Percentiles rank a stretch among this genome's conserved stretches.
These are phyloP conservation scores for Dictyostelium firmibasis DNA, from an alignment of 78 protist species.

Conservation along the genomic window DNA sequence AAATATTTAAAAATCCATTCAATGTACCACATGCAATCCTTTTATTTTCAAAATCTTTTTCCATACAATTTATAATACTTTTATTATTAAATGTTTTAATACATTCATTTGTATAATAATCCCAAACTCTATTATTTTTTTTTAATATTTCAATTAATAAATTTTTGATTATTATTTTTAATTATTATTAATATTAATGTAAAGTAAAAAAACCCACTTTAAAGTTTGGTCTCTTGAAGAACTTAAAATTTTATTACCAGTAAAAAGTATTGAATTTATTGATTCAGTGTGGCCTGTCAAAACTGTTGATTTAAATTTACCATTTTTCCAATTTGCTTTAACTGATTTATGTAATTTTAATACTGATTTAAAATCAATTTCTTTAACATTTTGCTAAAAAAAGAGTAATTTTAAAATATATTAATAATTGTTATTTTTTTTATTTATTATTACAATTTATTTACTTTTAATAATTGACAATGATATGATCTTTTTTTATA, in stretches of 20 bases:
- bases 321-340: constrained; percentile 44
- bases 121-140: constrained; percentile 24
- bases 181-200: not conserved
- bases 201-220: too few species aligned
- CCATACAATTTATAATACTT: constrained; percentile 10
- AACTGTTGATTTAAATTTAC: not conserved
- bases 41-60: constrained; percentile 21
- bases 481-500: constrained; percentile 17
- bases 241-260: constrained; percentile 20
- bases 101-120: constrained; percentile 4
- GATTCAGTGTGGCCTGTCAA: constrained; percentile 28
- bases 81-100: not conserved
- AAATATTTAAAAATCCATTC: constrained; percentile 19
- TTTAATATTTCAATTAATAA: not conserved
- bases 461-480: constrained; percentile 6
- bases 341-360: not conserved
- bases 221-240: constrained; percentile 28
- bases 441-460: not conserved
- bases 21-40: constrained; percentile 5
- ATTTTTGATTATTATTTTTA: not conserved
- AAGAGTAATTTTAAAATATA: not conserved
- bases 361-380: constrained; percentile 20
- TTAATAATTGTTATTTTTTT: too few species aligned
- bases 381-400: not conserved
- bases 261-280: not conserved